Conservation (phyloP, 129 eudicot species). For the Ambrosia trifida region DNA sequence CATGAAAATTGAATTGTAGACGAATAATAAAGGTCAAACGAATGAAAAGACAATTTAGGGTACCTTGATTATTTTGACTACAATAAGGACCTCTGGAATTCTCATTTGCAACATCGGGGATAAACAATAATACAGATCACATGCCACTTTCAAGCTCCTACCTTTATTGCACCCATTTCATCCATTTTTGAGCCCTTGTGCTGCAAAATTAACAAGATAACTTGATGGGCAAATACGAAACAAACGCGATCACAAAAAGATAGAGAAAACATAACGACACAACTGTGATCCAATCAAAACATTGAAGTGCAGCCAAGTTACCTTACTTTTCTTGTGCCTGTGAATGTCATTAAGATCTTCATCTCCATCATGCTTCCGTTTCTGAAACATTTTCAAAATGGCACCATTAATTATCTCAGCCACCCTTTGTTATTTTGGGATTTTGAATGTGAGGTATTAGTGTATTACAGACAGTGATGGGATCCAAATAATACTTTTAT, state of each 20-base stretch:
- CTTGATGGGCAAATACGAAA: background rate
- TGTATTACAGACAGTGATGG: background rate
- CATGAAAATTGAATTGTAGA: background rate
- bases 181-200: slow-evolving; percentile 92
- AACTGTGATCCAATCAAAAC: slow-evolving; percentile 12
- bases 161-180: slow-evolving; percentile 83
- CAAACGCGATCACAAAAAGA: slow-evolving; percentile 1
- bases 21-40: background rate
- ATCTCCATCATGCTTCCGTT: slow-evolving; percentile 78
- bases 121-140: slow-evolving; percentile 5
- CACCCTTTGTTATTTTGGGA: background rate
- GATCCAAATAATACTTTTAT: background rate
- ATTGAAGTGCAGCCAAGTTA: slow-evolving; percentile 34
- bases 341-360: slow-evolving; percentile 61
- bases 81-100: slow-evolving; percentile 42
- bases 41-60: background rate
- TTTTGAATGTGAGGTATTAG: background rate
- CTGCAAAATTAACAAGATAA: slow-evolving; percentile 41
- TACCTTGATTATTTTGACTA: slow-evolving; percentile 51
- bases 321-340: slow-evolving; percentile 83
- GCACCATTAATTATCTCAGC: slow-evolving; percentile 18
- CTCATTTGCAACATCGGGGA: slow-evolving; percentile 51
- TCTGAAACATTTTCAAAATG: slow-evolving; percentile 37
- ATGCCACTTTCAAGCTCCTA: slow-evolving; percentile 68
- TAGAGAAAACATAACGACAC: background rate